Percentiles rank a stretch among this genome's conserved stretches.
Evolutionary conservation across 441 rosid genomes (phyloP).

Genomic region (Populus hybrid): DNA sequence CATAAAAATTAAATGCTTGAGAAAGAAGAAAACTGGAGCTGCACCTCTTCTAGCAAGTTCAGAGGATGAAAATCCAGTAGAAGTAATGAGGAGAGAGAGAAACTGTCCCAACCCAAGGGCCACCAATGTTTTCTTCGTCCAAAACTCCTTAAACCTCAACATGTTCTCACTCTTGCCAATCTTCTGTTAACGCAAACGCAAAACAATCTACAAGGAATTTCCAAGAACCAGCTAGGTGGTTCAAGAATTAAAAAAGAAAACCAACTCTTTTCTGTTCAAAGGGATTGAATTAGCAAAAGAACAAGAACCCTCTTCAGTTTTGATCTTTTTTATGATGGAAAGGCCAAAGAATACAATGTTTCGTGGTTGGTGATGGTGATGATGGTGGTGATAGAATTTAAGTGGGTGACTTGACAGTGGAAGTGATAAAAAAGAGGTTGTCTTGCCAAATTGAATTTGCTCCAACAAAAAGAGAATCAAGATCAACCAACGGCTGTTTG

Average conservation of each 20-base stretch:
- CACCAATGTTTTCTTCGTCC: slow-evolving; percentile 54
- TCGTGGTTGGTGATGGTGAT: not conserved
- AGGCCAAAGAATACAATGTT: not conserved
- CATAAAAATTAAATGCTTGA: not conserved
- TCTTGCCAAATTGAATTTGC: not conserved
- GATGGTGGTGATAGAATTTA: not conserved
- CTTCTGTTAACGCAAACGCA: not conserved
- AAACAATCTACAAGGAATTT: not conserved
- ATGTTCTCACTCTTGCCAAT: slow-evolving; percentile 17
- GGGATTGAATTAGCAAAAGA: not conserved
- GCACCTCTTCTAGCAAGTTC: slow-evolving; percentile 61
- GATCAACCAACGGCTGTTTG: not conserved
- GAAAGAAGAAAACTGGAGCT: slow-evolving; percentile 5
- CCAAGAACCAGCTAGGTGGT: slow-evolving; percentile 7
- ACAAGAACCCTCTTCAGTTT: not conserved
- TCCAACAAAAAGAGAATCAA: not conserved
- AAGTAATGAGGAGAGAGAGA: slow-evolving; percentile 67
- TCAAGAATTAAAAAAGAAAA: slow-evolving; percentile 1
- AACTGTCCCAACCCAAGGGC: slow-evolving; percentile 78
- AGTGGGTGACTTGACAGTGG: not conserved
- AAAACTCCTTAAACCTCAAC: slow-evolving; percentile 42
- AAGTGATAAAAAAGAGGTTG: not conserved
- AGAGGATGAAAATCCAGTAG: slow-evolving; percentile 64
- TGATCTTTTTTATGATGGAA: not conserved
- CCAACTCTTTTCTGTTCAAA: not conserved